These are phyloP conservation scores for Coniochaeta pulveracea DNA, from an alignment of 2,329 filamentous ascomycete genomes.

Conservation along the genomic window DNA sequence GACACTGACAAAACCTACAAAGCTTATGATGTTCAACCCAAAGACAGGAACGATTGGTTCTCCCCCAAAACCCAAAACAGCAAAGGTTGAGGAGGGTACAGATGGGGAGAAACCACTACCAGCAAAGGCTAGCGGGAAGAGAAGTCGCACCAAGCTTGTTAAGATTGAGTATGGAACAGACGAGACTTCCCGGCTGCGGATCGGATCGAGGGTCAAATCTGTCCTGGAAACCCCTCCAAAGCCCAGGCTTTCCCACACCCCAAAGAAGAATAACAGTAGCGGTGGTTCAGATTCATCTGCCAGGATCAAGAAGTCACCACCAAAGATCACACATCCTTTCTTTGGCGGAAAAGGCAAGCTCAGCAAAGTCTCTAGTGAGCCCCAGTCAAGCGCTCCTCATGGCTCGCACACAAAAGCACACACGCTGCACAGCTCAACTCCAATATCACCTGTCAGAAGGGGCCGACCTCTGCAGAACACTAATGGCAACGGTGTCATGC, in stretches of 20 bases:
- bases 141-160: conserved; percentile 33
- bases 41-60: conserved; percentile 53
- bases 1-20: conserved; percentile 25
- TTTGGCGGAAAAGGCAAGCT: conserved; percentile 23
- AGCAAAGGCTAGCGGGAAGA: conserved; percentile 22
- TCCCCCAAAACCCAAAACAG: conserved; percentile 41
- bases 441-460: conserved; percentile 37
- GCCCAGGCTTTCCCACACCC: conserved; percentile 15
- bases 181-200: conserved; percentile 25
- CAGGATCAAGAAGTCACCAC: conserved; percentile 15
- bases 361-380: conserved; percentile 13
- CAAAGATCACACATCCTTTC: conserved; percentile 29
- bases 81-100: conserved; percentile 9
- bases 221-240: conserved; percentile 35
- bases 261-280: not conserved
- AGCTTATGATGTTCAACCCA: conserved; percentile 44
- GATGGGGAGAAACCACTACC: conserved; percentile 9
- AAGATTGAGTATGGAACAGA: conserved; percentile 48
- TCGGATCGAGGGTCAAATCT: conserved; percentile 51
- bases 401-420: conserved; percentile 12
- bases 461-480: conserved; percentile 12
- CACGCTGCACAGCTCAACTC: conserved; percentile 39
- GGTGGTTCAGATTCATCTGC: conserved; percentile 5
- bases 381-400: not conserved
- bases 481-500: conserved; percentile 18